Evolutionary conservation across 2,329 filamentous ascomycete genomes (phyloP).

Genomic region (Fusarium sarcochroum): DNA sequence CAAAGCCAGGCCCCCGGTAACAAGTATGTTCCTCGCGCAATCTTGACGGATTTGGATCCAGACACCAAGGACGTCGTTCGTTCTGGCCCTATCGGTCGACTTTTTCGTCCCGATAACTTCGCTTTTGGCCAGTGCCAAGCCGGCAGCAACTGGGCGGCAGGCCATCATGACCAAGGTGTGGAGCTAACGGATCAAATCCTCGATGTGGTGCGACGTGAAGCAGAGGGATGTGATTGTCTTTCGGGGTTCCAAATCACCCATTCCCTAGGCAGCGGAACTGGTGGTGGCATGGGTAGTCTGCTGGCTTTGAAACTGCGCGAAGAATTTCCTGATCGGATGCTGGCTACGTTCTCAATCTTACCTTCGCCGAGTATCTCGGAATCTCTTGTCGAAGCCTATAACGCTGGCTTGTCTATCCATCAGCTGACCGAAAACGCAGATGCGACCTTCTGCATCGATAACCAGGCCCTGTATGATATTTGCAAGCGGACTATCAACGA

Average conservation of each 20-base stretch:
- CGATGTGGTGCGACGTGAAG: slow-evolving; percentile 97
- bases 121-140: slow-evolving; percentile 99
- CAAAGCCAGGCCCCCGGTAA: slow-evolving; percentile 83
- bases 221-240: slow-evolving; percentile 98
- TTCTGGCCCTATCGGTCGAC: slow-evolving; percentile 95
- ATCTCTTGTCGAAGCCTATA: slow-evolving; percentile 99
- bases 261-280: slow-evolving; percentile 99
- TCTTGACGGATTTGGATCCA: slow-evolving; percentile 98
- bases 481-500: slow-evolving; percentile 99
- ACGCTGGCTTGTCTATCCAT: slow-evolving; percentile 98
- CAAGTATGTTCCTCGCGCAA: slow-evolving; percentile 99
- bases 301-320: slow-evolving; percentile 99
- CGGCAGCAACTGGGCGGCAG: slow-evolving; percentile 99
- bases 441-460: slow-evolving; percentile 99
- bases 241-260: slow-evolving; percentile 99
- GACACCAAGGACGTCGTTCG: slow-evolving; percentile 99
- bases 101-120: slow-evolving; percentile 99
- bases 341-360: slow-evolving; percentile 99
- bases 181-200: slow-evolving; percentile 98
- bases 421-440: slow-evolving; percentile 99
- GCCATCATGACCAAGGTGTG: slow-evolving; percentile 99
- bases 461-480: slow-evolving; percentile 99
- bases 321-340: slow-evolving; percentile 99
- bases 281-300: slow-evolving; percentile 99
- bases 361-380: slow-evolving; percentile 99